Conservation (phyloP, 441 rosid species). For the Biscutella laevigata region DNA sequence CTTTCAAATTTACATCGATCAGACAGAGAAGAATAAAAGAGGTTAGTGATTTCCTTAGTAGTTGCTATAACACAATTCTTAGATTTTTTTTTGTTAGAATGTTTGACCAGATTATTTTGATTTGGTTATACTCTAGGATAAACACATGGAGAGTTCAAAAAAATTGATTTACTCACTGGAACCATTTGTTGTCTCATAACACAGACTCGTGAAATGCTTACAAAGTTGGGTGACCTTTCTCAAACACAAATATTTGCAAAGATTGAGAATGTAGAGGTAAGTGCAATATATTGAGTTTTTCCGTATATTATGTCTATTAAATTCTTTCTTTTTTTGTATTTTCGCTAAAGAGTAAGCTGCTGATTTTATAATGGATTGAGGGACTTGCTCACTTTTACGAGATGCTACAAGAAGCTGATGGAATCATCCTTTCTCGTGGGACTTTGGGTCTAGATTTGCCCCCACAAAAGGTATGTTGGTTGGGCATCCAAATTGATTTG, state of each 20-base stretch:
- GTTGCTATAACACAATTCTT: background rate
- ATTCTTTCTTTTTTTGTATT: background rate
- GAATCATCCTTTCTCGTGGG: slow-evolving; percentile 96
- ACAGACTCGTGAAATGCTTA: slow-evolving; percentile 81
- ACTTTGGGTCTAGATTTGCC: slow-evolving; percentile 97
- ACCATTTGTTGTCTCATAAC: slow-evolving; percentile 6
- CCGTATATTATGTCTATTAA: background rate
- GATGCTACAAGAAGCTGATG: slow-evolving; percentile 96
- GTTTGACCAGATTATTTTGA: background rate
- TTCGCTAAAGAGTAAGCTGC: background rate
- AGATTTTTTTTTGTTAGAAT: background rate
- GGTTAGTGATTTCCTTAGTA: slow-evolving; percentile 29
- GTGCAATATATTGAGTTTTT: background rate
- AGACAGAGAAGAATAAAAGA: slow-evolving; percentile 85
- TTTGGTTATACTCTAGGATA: slow-evolving; percentile 43
- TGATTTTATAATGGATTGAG: slow-evolving; percentile 26
- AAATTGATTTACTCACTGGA: slow-evolving; percentile 66
- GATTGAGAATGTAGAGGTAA: slow-evolving; percentile 88
- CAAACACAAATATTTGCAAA: slow-evolving; percentile 96
- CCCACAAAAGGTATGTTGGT: slow-evolving; percentile 73
- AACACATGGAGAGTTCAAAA: slow-evolving; percentile 89
- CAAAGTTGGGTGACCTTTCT: slow-evolving; percentile 68
- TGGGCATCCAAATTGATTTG: background rate
- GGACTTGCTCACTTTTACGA: slow-evolving; percentile 96
- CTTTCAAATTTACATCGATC: slow-evolving; percentile 74